Evolutionary conservation across 2,329 filamentous ascomycete species (phyloP), one percentile per base, ranked within the genome.

Genomic region (Pestalotiopsis sp.): DNA sequence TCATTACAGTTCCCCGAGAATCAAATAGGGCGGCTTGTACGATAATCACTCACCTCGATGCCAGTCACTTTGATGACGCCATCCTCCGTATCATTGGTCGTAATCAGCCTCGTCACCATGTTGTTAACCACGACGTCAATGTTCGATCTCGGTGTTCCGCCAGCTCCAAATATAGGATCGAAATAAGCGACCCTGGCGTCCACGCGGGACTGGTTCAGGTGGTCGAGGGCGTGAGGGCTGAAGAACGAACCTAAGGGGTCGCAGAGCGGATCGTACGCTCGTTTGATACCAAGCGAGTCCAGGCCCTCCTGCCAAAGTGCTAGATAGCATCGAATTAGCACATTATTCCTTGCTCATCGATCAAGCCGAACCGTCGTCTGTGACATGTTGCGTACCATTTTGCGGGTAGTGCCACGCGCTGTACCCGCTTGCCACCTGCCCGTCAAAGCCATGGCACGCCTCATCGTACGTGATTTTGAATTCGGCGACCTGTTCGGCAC

Each of bases 331-430:
- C 3, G 25, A 25, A 25, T 25, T 3, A 25, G 25, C 3, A 25
- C 3, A 25, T 3, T 25, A 25, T 25, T 3, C 25, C 25, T 25
- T 25, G 3, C 1, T 3, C 25, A 25, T 3, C 25, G 3, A 3
- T 25, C 25, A 25, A 3, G 25, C 3, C 25, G 25, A 3, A 25
- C 25, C 3, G 25, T 25, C 20, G 1, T 66, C 1, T 7, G n/a
- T n/a, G 20, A 5, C 38, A 27, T 64, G 20, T 49, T 0, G 39
- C 64, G 25, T 59, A 66, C 64, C 17, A n/a, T 66, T 66, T 49
- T 66, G 64, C 9, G 64, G 41, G 17, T 66, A 66, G 64, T 66
- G 56, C 49, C 57, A 66, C 13, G 31, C 49, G 38, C 64, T 66
- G 64, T 57, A 66, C 25, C 64, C 64, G 31, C 31, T 66, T 52